Conservation (phyloP, 139 green algal genomes). For the Diplosphaera chodatii region DNA sequence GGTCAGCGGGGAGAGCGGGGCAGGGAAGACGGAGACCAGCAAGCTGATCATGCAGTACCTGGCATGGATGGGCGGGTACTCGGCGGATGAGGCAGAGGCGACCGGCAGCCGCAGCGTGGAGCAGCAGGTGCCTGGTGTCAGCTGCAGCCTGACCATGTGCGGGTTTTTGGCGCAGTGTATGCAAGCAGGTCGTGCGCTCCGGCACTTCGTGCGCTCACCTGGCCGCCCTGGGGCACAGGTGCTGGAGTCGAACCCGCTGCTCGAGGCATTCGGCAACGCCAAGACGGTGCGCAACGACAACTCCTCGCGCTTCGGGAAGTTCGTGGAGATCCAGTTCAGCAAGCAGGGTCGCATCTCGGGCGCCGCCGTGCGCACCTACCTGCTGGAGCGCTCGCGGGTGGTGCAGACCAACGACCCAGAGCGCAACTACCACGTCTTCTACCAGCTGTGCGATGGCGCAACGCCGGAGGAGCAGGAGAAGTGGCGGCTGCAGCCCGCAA, state of each 20-base stretch:
- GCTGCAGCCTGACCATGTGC: too few relatives aligned
- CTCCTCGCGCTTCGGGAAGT: conserved; percentile 98
- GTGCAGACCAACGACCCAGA: conserved; percentile 91
- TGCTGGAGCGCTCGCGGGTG: conserved; percentile 94
- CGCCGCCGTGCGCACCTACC: conserved; percentile 91
- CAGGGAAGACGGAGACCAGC: conserved; percentile 99
- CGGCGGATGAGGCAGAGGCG: background rate
- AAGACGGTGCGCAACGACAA: conserved; percentile 99
- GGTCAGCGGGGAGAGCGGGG: conserved; percentile 91
- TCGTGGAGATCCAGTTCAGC: conserved; percentile 98
- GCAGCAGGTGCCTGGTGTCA: conserved; percentile 46
- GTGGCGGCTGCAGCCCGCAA: conserved; percentile 56
- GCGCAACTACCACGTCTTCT: conserved; percentile 98
- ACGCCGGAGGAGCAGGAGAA: conserved; percentile 47
- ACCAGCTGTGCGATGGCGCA: conserved; percentile 95
- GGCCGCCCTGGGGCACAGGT: too few relatives aligned
- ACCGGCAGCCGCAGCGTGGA: conserved; percentile 54
- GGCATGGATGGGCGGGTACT: conserved; percentile 65
- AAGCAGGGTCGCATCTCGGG: conserved; percentile 70
- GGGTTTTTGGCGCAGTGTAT: too few relatives aligned
- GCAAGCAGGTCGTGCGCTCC: too few relatives aligned
- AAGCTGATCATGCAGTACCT: conserved; percentile 99
- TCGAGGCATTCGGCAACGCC: conserved; percentile 98
- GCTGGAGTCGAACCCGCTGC: conserved; percentile 93
- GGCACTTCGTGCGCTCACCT: too few relatives aligned